Evolutionary conservation across 495 filamentous ascomycete genomes (phyloP), one percentile per base, ranked within the genome.

Genomic region (Pyrenopolyporus hunteri): DNA sequence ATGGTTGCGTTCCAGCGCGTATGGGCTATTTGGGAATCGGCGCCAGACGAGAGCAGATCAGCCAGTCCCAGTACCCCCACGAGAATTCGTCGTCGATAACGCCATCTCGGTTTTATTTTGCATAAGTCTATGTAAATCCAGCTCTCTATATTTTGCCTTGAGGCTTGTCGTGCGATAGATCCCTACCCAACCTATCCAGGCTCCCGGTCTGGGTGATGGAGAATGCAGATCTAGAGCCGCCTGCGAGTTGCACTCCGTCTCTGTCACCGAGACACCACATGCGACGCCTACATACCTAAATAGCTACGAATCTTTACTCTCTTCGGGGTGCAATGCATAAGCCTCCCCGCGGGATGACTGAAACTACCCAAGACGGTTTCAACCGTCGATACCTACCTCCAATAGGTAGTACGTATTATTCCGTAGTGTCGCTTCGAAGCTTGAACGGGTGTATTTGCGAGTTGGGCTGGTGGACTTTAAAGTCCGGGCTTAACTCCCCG

Each of bases 21-120:
- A 45, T 63, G 54, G 47, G 40, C 45, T 22, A 58, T 64, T 48
- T 64, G 48, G 28, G 49, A 64, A 64, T 53, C 35, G 60, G 6
- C 23, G 3, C 8, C 37, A 22, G 19, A 37, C 35, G 46, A n/a
- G n/a, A n/a, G n/a, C n/a, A n/a, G n/a, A n/a, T n/a, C n/a, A 45
- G 59, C 51, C 45, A 52, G 57, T 57, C 17, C 29, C 8, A 31
- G n/a, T n/a, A 14, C 52, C 59, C 59, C 59, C 59, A 56, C 59
- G 39, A 45, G 25, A n/a, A 4, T 5, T 23, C 43, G 10, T 54
- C 25, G 20, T 42, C 20, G 25, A 54, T 54, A 64, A 58, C 60
- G 42, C 53, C 53, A 58, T 54, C 14, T 57, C 37, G 26, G 25
- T 29, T 37, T 8, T 35, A 10, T 43, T 7, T 1, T n/a, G n/a